A percentile compares a stretch with the other conserved stretches of the same genome.
phyloP scores from a whole-genome alignment of 805 yeast species.

The Ascoidea tarda region DNA sequence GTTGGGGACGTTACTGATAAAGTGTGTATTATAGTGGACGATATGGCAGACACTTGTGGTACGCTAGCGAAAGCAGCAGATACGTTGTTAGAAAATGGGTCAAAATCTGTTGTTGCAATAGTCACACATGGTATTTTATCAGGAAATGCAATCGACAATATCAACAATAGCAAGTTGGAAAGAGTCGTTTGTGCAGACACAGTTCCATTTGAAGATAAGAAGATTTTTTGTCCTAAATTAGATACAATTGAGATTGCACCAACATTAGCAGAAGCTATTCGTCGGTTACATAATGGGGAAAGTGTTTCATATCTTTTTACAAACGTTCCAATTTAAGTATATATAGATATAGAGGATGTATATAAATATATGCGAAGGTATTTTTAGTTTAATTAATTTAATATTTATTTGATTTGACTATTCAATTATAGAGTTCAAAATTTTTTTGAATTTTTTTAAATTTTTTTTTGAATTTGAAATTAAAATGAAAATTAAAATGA shows the following conservation, averaged over 20 bases:
- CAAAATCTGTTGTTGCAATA: conserved; percentile 76
- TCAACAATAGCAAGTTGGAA: conserved; percentile 52
- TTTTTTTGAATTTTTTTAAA: no score
- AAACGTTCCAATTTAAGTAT: conserved; percentile 31
- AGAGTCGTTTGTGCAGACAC: conserved; percentile 86
- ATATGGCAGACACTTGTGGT: conserved; percentile 98
- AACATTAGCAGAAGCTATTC: conserved; percentile 82
- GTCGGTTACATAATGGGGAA: conserved; percentile 94
- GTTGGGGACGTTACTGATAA: conserved; percentile 88
- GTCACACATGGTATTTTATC: conserved; percentile 94
- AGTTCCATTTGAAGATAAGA: conserved; percentile 64
- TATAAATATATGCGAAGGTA: no score
- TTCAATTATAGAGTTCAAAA: no score
- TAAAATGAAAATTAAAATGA: no score
- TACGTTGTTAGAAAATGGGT: conserved; percentile 65
- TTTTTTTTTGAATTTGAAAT: no score
- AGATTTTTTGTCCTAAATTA: conserved; percentile 47
- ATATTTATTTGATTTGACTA: no score
- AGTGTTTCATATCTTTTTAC: conserved; percentile 78
- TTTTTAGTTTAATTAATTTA: no score
- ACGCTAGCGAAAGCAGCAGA: conserved; percentile 93
- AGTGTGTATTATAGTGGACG: conserved; percentile 80
- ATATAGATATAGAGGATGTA: no score
- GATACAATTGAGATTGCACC: conserved; percentile 78
- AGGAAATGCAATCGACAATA: conserved; percentile 64